These are phyloP conservation scores for Lasiodiplodia gonubiensis DNA, from an alignment of 2,329 filamentous ascomycete genomes.

Conservation along the genomic window DNA sequence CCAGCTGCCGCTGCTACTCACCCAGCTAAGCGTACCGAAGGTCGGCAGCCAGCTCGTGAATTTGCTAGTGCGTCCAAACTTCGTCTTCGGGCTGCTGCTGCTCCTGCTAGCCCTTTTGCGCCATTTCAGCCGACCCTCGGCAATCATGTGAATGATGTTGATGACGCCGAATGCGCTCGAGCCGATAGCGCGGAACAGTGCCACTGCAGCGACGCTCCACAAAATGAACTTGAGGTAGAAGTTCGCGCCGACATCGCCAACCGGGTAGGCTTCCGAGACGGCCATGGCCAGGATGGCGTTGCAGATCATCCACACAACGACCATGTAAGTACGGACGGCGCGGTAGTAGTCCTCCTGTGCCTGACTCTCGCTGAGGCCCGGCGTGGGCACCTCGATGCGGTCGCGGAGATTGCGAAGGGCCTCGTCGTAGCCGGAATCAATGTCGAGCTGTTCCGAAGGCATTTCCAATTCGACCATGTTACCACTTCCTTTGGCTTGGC, in stretches of 20 bases:
- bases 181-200: constrained; percentile 86
- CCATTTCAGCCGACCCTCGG: constrained; percentile 80
- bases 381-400: constrained; percentile 76
- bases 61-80: constrained; percentile 11
- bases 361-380: constrained; percentile 72
- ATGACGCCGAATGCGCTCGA: constrained; percentile 81
- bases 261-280: constrained; percentile 82
- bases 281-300: constrained; percentile 95
- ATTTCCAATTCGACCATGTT: constrained; percentile 93
- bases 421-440: constrained; percentile 96
- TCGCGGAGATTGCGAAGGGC: constrained; percentile 95
- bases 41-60: constrained; percentile 6
- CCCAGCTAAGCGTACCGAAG: constrained; percentile 9
- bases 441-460: constrained; percentile 96
- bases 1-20: constrained; percentile 23
- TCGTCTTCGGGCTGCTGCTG: background rate
- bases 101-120: constrained; percentile 30
- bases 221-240: constrained; percentile 92
- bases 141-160: constrained; percentile 80
- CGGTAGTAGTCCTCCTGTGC: constrained; percentile 99
- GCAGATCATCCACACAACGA: constrained; percentile 88
- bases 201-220: constrained; percentile 86
- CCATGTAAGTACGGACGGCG: constrained; percentile 96
- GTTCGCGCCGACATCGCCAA: constrained; percentile 75
- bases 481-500: constrained; percentile 75